Evolutionary conservation across 305 asterid genomes (phyloP).

Genomic region (Rubia balearica): DNA sequence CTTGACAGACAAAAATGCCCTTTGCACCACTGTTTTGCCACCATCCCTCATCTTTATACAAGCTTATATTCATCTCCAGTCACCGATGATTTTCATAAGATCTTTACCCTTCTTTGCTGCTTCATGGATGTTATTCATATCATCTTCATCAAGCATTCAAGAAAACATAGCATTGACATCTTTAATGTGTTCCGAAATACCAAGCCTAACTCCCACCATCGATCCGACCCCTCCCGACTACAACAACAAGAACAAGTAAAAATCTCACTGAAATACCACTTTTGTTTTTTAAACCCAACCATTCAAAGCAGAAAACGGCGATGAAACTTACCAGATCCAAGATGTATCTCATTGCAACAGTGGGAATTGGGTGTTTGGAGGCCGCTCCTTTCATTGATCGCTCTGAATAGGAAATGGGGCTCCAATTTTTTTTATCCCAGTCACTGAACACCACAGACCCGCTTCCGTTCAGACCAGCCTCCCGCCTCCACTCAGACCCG

Average conservation of each 20-base stretch:
- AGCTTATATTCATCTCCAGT: slow-evolving; percentile 95
- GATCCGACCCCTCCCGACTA: slow-evolving; percentile 96
- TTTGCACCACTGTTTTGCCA: no score
- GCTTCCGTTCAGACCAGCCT: no score
- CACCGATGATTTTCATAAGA: slow-evolving; percentile 66
- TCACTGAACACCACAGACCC: no score
- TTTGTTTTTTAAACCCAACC: background rate
- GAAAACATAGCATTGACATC: slow-evolving; percentile 60
- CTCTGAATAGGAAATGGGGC: no score
- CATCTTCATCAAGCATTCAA: slow-evolving; percentile 71
- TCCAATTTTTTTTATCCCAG: no score
- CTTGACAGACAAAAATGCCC: no score
- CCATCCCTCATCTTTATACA: slow-evolving; percentile 15
- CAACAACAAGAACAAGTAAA: slow-evolving; percentile 14
- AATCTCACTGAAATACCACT: background rate
- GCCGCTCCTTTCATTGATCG: slow-evolving; percentile 68
- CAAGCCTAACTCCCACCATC: slow-evolving; percentile 90
- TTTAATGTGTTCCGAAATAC: slow-evolving; percentile 71
- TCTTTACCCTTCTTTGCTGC: slow-evolving; percentile 69
- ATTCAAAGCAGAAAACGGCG: background rate
- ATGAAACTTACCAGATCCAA: slow-evolving; percentile 54
- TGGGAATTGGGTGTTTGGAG: slow-evolving; percentile 67
- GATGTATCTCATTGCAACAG: slow-evolving; percentile 74
- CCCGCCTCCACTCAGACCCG: no score
- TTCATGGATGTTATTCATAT: slow-evolving; percentile 47